Conservation (phyloP, 1,139 yeast genomes). For the Geotrichum bryndzae region DNA sequence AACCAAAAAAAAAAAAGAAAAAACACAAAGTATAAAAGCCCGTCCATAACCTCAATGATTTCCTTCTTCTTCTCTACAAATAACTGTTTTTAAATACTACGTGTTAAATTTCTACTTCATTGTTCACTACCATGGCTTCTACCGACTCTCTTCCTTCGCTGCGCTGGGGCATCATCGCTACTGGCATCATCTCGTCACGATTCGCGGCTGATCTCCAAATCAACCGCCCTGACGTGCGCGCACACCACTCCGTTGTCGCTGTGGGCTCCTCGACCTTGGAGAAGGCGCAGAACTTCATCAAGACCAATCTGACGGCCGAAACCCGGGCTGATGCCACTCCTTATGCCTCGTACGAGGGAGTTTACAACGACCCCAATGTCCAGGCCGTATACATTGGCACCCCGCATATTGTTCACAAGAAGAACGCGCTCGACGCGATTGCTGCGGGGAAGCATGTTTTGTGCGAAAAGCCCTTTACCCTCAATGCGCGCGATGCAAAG, state of each 20-base stretch:
- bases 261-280: slow-evolving; percentile 31
- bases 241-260: slow-evolving; percentile 32
- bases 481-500: slow-evolving; percentile 45
- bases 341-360: slow-evolving; percentile 35
- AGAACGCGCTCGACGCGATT: slow-evolving; percentile 46
- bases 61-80: not conserved
- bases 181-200: slow-evolving; percentile 30
- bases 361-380: slow-evolving; percentile 43
- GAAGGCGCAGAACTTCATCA: slow-evolving; percentile 27
- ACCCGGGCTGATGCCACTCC: slow-evolving; percentile 21
- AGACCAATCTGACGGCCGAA: slow-evolving; percentile 17
- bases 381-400: slow-evolving; percentile 55
- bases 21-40: not conserved
- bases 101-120: not conserved
- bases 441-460: slow-evolving; percentile 51
- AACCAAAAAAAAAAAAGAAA: not conserved
- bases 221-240: slow-evolving; percentile 31
- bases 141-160: slow-evolving; percentile 14
- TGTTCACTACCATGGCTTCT: not conserved
- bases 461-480: slow-evolving; percentile 57
- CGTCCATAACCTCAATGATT: not conserved
- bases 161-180: slow-evolving; percentile 23
- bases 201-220: slow-evolving; percentile 30
- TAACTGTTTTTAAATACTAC: no score
- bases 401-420: slow-evolving; percentile 53